Conservation (phyloP, 345 rosid species). For the Xanthoceras sorbifolium region DNA sequence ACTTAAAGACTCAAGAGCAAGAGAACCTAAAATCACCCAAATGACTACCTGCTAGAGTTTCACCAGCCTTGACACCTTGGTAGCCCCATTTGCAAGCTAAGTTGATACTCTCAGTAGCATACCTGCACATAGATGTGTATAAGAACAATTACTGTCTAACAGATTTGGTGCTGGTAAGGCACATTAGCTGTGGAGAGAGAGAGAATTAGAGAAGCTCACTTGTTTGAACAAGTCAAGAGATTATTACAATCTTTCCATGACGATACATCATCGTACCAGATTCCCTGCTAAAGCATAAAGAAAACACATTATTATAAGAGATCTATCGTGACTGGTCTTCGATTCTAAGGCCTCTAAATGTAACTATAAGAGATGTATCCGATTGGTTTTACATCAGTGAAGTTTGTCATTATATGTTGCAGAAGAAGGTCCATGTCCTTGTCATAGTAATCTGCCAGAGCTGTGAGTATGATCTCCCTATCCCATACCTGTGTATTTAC, state of each 20-base stretch:
- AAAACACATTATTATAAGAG: not conserved
- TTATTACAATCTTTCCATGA: constrained; percentile 79
- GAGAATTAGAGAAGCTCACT: constrained; percentile 39
- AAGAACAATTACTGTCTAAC: not conserved
- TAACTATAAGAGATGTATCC: too few species aligned
- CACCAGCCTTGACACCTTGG: constrained; percentile 67
- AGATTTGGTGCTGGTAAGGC: not conserved
- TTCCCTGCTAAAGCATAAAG: constrained; percentile 46
- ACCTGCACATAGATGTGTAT: constrained; percentile 31
- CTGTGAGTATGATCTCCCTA: constrained; percentile 80
- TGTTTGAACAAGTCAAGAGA: constrained; percentile 64
- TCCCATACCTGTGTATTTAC: constrained; percentile 71
- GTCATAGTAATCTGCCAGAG: constrained; percentile 68
- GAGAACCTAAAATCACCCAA: too few species aligned
- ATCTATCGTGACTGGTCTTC: not conserved
- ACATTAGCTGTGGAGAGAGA: too few species aligned
- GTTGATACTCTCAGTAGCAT: constrained; percentile 79
- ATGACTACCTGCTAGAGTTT: constrained; percentile 61
- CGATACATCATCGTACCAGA: constrained; percentile 71
- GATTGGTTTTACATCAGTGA: constrained; percentile 59
- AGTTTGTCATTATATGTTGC: constrained; percentile 61
- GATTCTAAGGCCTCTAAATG: not conserved
- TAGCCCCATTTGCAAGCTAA: constrained; percentile 94
- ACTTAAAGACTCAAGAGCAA: not conserved
- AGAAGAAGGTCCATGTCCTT: constrained; percentile 75